Evolutionary conservation across 169 alveolate genomes (phyloP), one percentile per base, ranked within the genome.

Genomic region (Cryptosporidium meleagridis): DNA sequence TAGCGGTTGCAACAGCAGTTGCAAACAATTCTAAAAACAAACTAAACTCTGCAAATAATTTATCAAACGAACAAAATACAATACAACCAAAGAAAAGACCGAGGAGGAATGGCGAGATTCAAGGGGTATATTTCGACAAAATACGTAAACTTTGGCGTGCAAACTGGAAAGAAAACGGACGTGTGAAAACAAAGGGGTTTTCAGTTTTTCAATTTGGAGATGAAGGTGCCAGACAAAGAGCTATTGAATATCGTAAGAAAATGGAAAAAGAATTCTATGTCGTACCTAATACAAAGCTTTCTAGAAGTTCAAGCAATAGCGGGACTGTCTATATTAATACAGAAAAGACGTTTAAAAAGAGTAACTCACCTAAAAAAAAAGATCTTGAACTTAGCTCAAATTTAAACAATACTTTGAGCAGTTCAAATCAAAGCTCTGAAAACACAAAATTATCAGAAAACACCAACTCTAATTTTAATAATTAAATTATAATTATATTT

Each of bases 71-170:
- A 37, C 68, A 31, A 7, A 29, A 29, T 58, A 62, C 68, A 61
- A 10, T 73, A 14, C 75, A 62, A 41, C 80, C 89, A 12, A 80
- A 80, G n/a, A 80, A 80, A 29, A 21, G 89, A 8, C 80, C 89
- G 10, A 80, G 89, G 35, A 33, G 80, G 14, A 80, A 80, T 41
- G 75, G 89, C 29, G 89, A 80, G 29, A 80, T 80, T 61, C 89
- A 80, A 80, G 94, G 94, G n/a, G 94, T 91, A n/a, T 91, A 91
- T 51, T 91, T 84, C 29, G 94, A 91, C 68, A 86, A 87, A 67
- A 59, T 85, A 16, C 39, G 94, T 23, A 75, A 69, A 29, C 85
- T 91, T 29, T 91, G 94, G 94, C 84, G 94, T 45, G 94, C 94
- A 39, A 91, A 91, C 44, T 91, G 94, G 94, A 91, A 87, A 48